These are phyloP conservation scores for Trichoderma brevicompactum DNA, from an alignment of 2,329 filamentous ascomycete species.

Conservation along the genomic window DNA sequence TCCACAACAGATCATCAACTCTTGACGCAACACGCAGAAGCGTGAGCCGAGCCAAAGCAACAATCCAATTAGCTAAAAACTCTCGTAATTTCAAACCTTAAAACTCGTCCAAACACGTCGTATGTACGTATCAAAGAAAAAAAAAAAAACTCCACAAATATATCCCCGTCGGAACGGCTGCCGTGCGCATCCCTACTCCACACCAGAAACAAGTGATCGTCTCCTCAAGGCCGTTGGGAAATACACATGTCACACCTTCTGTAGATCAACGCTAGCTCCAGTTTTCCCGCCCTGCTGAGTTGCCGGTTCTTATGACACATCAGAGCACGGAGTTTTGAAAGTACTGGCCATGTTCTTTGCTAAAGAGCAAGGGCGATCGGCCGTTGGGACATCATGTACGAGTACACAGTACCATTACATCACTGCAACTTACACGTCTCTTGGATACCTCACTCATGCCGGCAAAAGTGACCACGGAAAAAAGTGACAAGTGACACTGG, in stretches of 20 bases:
- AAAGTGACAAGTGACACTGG: neutral
- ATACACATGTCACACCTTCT: too few relatives aligned
- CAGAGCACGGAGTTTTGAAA: neutral
- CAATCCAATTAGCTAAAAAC: too few relatives aligned
- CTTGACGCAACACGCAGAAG: too few relatives aligned
- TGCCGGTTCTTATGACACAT: slow-evolving; percentile 11
- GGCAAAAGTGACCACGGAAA: neutral
- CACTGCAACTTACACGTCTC: neutral
- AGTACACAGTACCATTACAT: too few relatives aligned
- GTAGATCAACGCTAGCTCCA: slow-evolving; percentile 8
- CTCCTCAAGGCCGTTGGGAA: too few relatives aligned
- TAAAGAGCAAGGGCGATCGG: neutral
- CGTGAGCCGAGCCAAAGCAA: too few relatives aligned
- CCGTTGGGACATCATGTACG: too few relatives aligned
- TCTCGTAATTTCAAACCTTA: neutral
- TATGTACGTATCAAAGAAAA: neutral
- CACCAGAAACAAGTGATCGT: neutral
- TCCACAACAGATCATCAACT: too few relatives aligned
- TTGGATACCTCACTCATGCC: neutral
- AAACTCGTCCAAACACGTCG: neutral
- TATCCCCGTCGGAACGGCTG: slow-evolving; percentile 12
- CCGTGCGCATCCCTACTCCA: slow-evolving; percentile 22
- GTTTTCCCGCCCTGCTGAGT: neutral
- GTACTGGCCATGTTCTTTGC: too few relatives aligned
- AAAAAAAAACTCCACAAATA: neutral